Evolutionary conservation across 768 basidiomycete genomes (phyloP), one percentile per base, ranked within the genome.

Genomic region (Lactarius evosmus): DNA sequence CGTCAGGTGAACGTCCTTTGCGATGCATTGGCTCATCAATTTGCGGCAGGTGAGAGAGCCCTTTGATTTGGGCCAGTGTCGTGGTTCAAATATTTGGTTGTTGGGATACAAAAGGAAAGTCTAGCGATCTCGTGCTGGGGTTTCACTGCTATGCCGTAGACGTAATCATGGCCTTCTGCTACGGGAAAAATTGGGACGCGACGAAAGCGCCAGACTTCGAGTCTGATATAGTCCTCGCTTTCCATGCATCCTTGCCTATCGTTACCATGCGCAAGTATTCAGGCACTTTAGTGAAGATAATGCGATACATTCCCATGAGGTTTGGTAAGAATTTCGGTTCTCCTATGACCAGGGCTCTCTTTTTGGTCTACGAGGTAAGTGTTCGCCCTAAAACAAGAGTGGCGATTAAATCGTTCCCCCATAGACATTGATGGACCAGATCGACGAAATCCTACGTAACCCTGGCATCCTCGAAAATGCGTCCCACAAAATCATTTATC

Each of bases 101-200:
- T 14, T 14, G 46, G 6, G 46, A 36, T 38, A 38, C 16, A 38
- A 38, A 38, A 58, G 38, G 56, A 29, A 58, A 58, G 34, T 36
- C 56, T 25, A 58, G 56, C 38, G 56, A 58, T 29, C 22, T 58
- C 38, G 17, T 38, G 2, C 38, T 36, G 17, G 56, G 56, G 3
- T 58, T 19, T 38, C 33, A 40, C 34, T 58, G 56, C 38, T 29
- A 17, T 17, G 14, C 38, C 38, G 38, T 38, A 14, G 38, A 38
- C 14, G 38, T 38, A 38, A 17, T 38, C 16, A 38, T 38, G 38
- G 38, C 14, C 38, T 17, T 38, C 38, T 38, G 38, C 16, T 38
- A 38, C 16, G 38, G 16, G 38, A 38, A 38, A 38, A 14, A 38
- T 17, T 38, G 38, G 38, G 14, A 38, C 16, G 38, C 49, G 22